phyloP scores from a whole-genome alignment of 352 stramenopile genomes.

The Plasmopara viticola region DNA sequence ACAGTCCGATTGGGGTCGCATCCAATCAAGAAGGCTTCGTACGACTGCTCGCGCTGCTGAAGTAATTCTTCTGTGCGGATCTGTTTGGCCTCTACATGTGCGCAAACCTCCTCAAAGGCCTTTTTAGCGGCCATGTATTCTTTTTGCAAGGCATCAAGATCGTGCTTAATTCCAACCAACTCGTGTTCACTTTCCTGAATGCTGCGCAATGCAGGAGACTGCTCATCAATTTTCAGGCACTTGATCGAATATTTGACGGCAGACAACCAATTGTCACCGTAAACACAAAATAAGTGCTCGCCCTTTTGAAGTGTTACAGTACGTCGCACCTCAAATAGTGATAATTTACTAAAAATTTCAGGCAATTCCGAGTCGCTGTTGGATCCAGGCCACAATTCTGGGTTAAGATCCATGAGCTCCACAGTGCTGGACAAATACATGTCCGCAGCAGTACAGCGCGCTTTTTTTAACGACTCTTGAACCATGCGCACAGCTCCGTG shows the following conservation, averaged over 20 bases:
- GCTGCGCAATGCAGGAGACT: conserved; percentile 37
- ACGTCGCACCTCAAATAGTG: conserved; percentile 77
- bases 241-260: conserved; percentile 86
- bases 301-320: conserved; percentile 73
- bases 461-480: conserved; percentile 74
- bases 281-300: conserved; percentile 82
- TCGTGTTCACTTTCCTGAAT: conserved; percentile 76
- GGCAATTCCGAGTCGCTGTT: conserved; percentile 64
- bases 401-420: conserved; percentile 82
- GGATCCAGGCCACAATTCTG: conserved; percentile 62
- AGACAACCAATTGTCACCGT: conserved; percentile 87
- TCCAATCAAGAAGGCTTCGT: conserved; percentile 65
- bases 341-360: conserved; percentile 80
- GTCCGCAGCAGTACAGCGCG: conserved; percentile 77
- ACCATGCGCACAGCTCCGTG: conserved; percentile 76
- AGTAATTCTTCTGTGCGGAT: conserved; percentile 74
- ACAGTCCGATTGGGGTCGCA: conserved; percentile 36
- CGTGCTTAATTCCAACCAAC: conserved; percentile 68
- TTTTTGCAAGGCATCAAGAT: conserved; percentile 70
- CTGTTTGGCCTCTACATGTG: conserved; percentile 59
- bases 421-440: conserved; percentile 83
- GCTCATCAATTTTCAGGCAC: conserved; percentile 68
- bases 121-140: conserved; percentile 76
- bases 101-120: conserved; percentile 68
- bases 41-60: conserved; percentile 54